Conservation (phyloP, 2,329 filamentous ascomycete genomes). For the Aspergillus costaricaensis region DNA sequence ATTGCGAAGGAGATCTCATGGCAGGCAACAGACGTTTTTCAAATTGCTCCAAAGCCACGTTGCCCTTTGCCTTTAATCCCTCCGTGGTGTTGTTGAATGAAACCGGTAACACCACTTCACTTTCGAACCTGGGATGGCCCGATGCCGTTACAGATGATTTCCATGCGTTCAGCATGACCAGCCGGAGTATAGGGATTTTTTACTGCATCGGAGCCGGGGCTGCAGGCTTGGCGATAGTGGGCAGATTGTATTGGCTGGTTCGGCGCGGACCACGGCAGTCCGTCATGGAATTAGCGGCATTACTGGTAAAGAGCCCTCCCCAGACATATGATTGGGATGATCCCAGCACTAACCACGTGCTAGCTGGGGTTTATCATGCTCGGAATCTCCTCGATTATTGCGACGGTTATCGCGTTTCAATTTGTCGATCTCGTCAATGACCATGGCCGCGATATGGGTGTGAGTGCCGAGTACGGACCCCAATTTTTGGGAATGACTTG, state of each 20-base stretch:
- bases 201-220: conserved; percentile 61
- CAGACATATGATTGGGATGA: neutral
- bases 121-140: conserved; percentile 60
- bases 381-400: conserved; percentile 73
- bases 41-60: conserved; percentile 55
- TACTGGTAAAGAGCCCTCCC: conserved; percentile 38
- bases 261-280: conserved; percentile 48
- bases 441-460: conserved; percentile 52
- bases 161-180: conserved; percentile 51
- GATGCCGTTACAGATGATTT: conserved; percentile 57
- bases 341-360: neutral
- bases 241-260: conserved; percentile 50
- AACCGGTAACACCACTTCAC: conserved; percentile 51
- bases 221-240: conserved; percentile 53
- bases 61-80: conserved; percentile 61
- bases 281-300: conserved; percentile 53
- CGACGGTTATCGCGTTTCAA: conserved; percentile 62
- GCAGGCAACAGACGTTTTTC: conserved; percentile 53
- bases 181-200: conserved; percentile 58
- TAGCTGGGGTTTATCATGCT: conserved; percentile 59
- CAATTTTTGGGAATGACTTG: conserved; percentile 63
- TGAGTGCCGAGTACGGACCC: conserved; percentile 52
- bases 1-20: conserved; percentile 54
- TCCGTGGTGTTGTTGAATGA: conserved; percentile 51
- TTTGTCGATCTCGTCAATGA: conserved; percentile 56